Base-by-base conservation (phyloP, 345 rosid genomes). In the Cardamine chenopodiifolia region DNA sequence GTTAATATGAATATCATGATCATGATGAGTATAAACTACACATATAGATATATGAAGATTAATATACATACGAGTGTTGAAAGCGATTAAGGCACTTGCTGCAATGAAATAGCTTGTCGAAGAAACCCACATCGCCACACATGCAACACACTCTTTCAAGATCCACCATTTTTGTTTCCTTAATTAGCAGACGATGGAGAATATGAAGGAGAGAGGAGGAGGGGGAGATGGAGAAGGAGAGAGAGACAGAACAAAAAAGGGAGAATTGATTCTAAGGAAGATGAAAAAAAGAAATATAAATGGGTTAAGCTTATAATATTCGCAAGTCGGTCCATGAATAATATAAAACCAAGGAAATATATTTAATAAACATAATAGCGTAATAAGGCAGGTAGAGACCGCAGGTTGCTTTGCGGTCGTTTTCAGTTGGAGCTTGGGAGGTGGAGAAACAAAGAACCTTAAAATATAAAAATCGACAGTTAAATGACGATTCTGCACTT, bases 81-180 rank as follows among this genome's bases (percentile, higher is more conserved):
- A 86, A 86, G 78, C 98, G 98, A 82, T 81, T 69, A 59, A 80
- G 86, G 82, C 98, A 94, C 82, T 88, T 87, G 92, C 44, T 78
- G 82, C 98, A 94, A 78, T 89, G 96, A 80, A 94, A 94, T 82
- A 94, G 96, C 83, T 94, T 91, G 74, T 90, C 98, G 23, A 93
- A 77, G 81, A 94, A 94, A 50, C 98, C 98, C 3, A 94, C 92
- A 80, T 94, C 98, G 81, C 98, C 98, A 82, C 98, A 94, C 97
- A 94, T 85, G 90, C 92, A 91, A 81, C 97, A 94, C 5, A 91
- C 93, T 23, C 84, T 77, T 47, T 77, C 90, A 49, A 80, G 83
- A 91, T 93, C 98, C 84, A 88, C 96, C 98, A 89, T 93, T 68
- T 69, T 68, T 56, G 52, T 67, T 53, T 48, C 64, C 37, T 63